These are phyloP conservation scores for Jatropha curcas DNA, from an alignment of 345 rosid species.

Conservation along the genomic window DNA sequence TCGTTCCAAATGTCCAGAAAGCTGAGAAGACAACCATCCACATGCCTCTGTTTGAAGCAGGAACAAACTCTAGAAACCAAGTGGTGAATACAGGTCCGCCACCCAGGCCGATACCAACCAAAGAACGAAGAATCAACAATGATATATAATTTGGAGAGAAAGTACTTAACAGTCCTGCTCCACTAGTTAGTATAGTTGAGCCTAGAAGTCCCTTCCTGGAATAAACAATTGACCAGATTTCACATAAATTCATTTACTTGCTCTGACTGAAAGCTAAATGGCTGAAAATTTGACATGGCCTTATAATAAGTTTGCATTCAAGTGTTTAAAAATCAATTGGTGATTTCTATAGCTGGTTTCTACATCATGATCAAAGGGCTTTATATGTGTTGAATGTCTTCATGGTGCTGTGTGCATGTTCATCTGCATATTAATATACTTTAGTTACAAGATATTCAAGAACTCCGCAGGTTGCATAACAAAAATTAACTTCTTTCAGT, in stretches of 20 bases:
- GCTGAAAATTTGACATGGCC: neutral
- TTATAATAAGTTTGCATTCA: neutral
- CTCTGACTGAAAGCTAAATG: neutral
- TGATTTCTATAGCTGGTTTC: neutral
- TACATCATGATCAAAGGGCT: neutral
- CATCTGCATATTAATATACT: no score
- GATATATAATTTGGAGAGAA: slow-evolving; percentile 28
- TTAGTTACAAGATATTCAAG: no score
- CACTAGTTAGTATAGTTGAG: slow-evolving; percentile 22
- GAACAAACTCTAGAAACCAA: slow-evolving; percentile 36
- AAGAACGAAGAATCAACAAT: slow-evolving; percentile 22
- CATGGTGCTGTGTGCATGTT: no score
- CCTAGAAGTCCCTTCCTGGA: slow-evolving; percentile 26
- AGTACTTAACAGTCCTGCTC: slow-evolving; percentile 26
- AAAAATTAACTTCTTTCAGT: no score
- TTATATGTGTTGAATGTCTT: no score
- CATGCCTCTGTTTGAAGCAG: slow-evolving; percentile 22
- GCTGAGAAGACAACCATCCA: slow-evolving; percentile 22
- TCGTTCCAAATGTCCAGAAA: slow-evolving; percentile 23
- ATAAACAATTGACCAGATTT: neutral
- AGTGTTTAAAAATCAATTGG: neutral
- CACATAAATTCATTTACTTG: neutral
- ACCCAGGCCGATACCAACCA: slow-evolving; percentile 29
- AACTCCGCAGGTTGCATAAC: no score
- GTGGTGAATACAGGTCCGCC: slow-evolving; percentile 28